Percentiles rank a stretch among this genome's conserved stretches.
Evolutionary conservation across 148 eudicot genomes (phyloP).

Genomic region (Vaccinium myrtillus): DNA sequence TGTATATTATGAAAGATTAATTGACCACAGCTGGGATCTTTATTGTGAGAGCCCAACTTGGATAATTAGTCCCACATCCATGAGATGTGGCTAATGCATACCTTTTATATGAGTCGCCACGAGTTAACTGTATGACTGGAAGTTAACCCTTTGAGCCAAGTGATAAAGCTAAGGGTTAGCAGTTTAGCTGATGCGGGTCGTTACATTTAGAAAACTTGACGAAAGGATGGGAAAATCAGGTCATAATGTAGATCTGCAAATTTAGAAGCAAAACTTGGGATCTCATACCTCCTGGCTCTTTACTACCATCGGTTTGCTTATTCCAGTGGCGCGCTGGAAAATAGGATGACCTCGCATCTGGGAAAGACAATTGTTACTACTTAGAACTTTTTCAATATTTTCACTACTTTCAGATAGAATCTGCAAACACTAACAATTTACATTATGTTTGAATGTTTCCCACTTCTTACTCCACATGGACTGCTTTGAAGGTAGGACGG

Average conservation of each 20-base stretch:
- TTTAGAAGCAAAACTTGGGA: too few relatives aligned
- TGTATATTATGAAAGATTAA: too few relatives aligned
- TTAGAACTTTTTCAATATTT: background rate
- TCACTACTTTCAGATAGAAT: background rate
- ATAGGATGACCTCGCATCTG: conserved; percentile 78
- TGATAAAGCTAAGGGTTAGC: background rate
- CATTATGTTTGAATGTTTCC: conserved; percentile 69
- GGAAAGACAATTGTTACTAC: conserved; percentile 19
- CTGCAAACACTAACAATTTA: background rate
- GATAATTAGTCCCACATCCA: too few relatives aligned
- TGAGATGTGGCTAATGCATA: too few relatives aligned
- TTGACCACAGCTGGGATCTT: background rate
- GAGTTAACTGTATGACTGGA: too few relatives aligned
- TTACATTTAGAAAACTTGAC: background rate
- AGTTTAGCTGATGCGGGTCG: background rate
- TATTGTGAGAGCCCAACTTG: background rate
- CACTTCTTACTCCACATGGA: conserved; percentile 79
- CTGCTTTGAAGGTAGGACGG: conserved; percentile 63
- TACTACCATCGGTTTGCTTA: conserved; percentile 78
- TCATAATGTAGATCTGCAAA: background rate
- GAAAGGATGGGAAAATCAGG: background rate
- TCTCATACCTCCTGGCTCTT: conserved; percentile 76
- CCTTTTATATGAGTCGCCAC: too few relatives aligned
- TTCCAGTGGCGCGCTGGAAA: conserved; percentile 63
- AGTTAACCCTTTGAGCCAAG: too few relatives aligned